A percentile compares a stretch with the other conserved stretches of the same genome.
These are phyloP conservation scores for Coelastrella sp. DNA, from an alignment of 139 green algal species.

Conservation along the genomic window DNA sequence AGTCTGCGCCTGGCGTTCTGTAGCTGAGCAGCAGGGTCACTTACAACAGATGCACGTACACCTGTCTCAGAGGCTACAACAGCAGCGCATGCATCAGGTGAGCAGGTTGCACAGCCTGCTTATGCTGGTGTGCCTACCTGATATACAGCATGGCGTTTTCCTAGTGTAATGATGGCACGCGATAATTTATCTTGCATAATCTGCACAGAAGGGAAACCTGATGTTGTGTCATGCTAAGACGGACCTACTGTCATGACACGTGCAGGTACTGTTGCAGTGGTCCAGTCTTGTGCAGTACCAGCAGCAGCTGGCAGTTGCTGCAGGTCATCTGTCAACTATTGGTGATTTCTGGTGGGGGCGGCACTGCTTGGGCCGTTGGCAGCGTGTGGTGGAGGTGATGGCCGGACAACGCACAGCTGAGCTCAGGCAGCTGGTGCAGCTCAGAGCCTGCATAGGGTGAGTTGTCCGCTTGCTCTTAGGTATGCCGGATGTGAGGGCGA, in stretches of 20 bases:
- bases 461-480: neutral
- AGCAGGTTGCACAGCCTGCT: neutral
- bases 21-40: neutral
- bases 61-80: neutral
- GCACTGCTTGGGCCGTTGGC: conserved; percentile 19
- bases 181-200: neutral
- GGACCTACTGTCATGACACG: neutral
- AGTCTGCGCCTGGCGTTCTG: neutral
- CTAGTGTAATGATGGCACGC: neutral
- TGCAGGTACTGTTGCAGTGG: conserved; percentile 27
- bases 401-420: neutral
- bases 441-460: conserved; percentile 26
- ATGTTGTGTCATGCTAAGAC: too few relatives aligned
- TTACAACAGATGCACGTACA: neutral
- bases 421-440: conserved; percentile 23
- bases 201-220: too few relatives aligned
- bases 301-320: conserved; percentile 17
- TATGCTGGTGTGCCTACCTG: neutral
- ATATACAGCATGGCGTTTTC: neutral
- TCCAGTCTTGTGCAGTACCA: conserved; percentile 4
- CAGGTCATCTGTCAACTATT: neutral
- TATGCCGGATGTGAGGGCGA: neutral
- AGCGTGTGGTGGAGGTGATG: conserved; percentile 11
- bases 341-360: conserved; percentile 3
- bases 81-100: conserved; percentile 16